Evolutionary conservation across 495 filamentous ascomycete species (phyloP), one percentile per base, ranked within the genome.

Genomic region (Xylaria sp.): DNA sequence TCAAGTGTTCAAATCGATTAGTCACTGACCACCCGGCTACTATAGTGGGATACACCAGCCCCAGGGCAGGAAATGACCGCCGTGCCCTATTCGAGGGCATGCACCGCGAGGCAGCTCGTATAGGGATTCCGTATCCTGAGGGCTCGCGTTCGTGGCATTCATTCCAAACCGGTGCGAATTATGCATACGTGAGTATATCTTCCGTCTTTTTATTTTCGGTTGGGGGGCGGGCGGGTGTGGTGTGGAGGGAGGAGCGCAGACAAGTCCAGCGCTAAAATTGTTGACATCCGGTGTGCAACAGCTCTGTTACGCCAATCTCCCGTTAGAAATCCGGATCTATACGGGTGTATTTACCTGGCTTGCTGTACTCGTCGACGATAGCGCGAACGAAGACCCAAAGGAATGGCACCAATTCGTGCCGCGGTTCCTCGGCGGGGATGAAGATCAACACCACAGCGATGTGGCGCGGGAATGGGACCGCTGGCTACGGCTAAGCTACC

Each of bases 331-430:
- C n/a, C 61, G 61, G 1, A 26, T 63, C 61, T 63, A 29, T 41
- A 1, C 24, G n/a, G 61, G 40, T 11, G 46, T 63, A 15, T 24
- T 31, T 26, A 63, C 37, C 2, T 63, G 61, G 61, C 41, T 63
- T 1, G 41, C 24, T 3, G 5, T 63, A 15, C 37, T 46, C 11
- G n/a, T 63, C 5, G 61, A 63, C 12, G 41, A 63, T 3, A 5
- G 7, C 1, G 41, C 24, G 11, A 9, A n/a, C 11, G 1, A 33
- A 24, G 41, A 63, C 9, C 61, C 61, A 9, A 41, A 63, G 5
- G 41, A 46, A 19, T 63, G 61, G 61, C 24, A 44, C 19, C 61
- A 63, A 26, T 63, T 63, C 8, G 61, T 46, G 24, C 61, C 61
- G 6, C 41, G 40, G 40, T 63, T 44, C 21, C 24, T 41, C 6